Evolutionary conservation across 2,329 filamentous ascomycete species (phyloP).

Genomic region (Fragosphaeria purpurea): DNA sequence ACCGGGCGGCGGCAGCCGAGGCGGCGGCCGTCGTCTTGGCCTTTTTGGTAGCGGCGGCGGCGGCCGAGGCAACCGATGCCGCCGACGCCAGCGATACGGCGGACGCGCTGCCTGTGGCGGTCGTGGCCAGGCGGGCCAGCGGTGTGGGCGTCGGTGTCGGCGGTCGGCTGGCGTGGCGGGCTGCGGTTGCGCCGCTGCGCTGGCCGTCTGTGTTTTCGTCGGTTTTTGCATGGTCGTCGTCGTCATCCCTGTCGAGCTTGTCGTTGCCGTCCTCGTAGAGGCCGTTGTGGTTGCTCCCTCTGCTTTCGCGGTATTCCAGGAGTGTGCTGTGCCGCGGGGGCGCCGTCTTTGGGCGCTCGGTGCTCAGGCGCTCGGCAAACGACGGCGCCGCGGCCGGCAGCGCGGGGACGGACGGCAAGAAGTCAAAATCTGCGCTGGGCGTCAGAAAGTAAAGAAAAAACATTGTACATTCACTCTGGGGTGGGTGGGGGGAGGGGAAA

Average conservation of each 20-base stretch:
- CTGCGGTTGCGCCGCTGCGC: neutral
- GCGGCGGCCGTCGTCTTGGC: neutral
- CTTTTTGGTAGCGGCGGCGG: slow-evolving; percentile 6
- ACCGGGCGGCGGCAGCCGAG: neutral
- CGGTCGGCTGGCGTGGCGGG: neutral
- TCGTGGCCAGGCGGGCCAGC: neutral
- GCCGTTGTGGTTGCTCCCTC: slow-evolving; percentile 18
- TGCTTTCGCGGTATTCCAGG: slow-evolving; percentile 19
- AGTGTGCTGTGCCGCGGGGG: slow-evolving; percentile 12
- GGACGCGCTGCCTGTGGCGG: neutral
- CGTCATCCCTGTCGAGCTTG: neutral
- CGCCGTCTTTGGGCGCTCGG: slow-evolving; percentile 30
- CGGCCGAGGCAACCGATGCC: slow-evolving; percentile 14
- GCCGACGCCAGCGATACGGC: slow-evolving; percentile 6
- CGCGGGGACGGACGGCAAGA: slow-evolving; percentile 47
- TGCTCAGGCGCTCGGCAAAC: slow-evolving; percentile 45
- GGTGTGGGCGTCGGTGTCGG: neutral
- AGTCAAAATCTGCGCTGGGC: slow-evolving; percentile 30
- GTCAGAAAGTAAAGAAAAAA: neutral
- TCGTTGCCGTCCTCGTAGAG: neutral
- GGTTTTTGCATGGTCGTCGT: too few relatives aligned
- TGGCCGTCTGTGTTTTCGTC: neutral
- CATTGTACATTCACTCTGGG: neutral
- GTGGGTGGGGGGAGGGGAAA: too few relatives aligned
- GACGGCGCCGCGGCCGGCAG: slow-evolving; percentile 47